Base-by-base conservation (phyloP, 495 filamentous ascomycete genomes). In the Aspergillus bridgeri region DNA sequence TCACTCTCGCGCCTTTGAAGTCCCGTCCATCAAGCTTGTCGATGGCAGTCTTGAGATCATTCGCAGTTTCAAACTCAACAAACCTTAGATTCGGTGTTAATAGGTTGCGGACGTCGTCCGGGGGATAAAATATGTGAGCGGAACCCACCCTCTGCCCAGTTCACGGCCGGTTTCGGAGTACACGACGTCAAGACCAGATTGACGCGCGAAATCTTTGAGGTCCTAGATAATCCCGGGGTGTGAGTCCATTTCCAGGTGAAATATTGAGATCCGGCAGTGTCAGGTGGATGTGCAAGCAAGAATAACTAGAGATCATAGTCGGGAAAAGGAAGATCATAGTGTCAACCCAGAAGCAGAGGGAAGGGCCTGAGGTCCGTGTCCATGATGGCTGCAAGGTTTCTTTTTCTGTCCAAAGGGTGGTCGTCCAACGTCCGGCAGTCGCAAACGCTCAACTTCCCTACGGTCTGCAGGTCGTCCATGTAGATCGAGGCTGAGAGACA, bases 131-230 rank as follows among this genome's bases (percentile, higher is more conserved):
- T 21, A 55, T 27, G 54, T 47, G 59, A 38, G 17, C 33, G 33
- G 33, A 38, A 81, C 91, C 75, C 74, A 98, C 95, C 94, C 94
- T 84, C 87, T 89, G 60, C 92, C 91, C 74, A 89, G 89, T 63
- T 96, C 94, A 67, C 94, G 91, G 69, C 87, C 88, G 24, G 95
- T 92, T 78, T 99, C 94, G 52, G 92, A 96, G 69, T 96, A 99
- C 59, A 99, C 94, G 63, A 99, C 94, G 72, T 98, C 95, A 73
- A 95, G 84, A 69, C 91, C 91, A 75, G 92, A 95, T 70, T 92
- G 89, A 68, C 94, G 93, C 57, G 94, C 95, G 72, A 98, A 99
- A 75, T 99, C 94, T 90, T 99, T 99, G 44, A 99, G 84, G 74
- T 99, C 95, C 94, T 99, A 77, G 33, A 72, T 27, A 69, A 72